These are phyloP conservation scores for Pythium volutum DNA, from an alignment of 352 stramenopile species.

Conservation along the genomic window DNA sequence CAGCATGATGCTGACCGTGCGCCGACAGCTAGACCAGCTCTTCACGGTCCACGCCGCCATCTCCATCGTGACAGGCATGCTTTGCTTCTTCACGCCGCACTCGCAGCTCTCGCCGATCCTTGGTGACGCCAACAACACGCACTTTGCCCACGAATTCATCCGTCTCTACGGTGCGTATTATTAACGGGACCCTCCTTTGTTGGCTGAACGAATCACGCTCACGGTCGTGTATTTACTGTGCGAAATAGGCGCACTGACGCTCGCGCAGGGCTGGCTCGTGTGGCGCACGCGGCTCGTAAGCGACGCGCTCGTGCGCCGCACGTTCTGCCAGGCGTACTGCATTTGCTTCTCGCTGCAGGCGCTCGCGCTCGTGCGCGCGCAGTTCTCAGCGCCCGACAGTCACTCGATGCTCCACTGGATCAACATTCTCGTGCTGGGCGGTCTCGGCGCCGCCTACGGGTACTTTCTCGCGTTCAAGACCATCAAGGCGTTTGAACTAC, in stretches of 20 bases:
- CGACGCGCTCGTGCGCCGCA: constrained; percentile 78
- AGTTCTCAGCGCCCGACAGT: constrained; percentile 65
- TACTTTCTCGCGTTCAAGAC: constrained; percentile 88
- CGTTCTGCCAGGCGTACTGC: constrained; percentile 87
- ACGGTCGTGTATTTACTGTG: neutral
- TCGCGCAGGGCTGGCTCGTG: constrained; percentile 84
- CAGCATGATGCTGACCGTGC: constrained; percentile 42
- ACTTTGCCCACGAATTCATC: constrained; percentile 84
- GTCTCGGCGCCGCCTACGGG: constrained; percentile 65
- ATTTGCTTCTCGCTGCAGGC: constrained; percentile 84
- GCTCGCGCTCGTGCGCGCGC: constrained; percentile 64
- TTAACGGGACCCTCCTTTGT: neutral
- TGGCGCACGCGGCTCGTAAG: constrained; percentile 85
- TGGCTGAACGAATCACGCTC: neutral
- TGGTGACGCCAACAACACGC: constrained; percentile 69
- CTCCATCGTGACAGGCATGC: constrained; percentile 53
- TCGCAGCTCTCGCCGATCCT: constrained; percentile 78
- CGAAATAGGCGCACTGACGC: constrained; percentile 61
- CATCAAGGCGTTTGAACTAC: constrained; percentile 86
- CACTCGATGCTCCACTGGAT: constrained; percentile 82
- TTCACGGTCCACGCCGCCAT: constrained; percentile 77
- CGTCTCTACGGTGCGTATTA: constrained; percentile 68
- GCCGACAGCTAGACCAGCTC: constrained; percentile 76
- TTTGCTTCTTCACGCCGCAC: constrained; percentile 80
- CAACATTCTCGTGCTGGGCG: constrained; percentile 72